These are phyloP conservation scores for Ambrosia hybrid DNA, from an alignment of 140 eudicot genomes.

Conservation along the genomic window DNA sequence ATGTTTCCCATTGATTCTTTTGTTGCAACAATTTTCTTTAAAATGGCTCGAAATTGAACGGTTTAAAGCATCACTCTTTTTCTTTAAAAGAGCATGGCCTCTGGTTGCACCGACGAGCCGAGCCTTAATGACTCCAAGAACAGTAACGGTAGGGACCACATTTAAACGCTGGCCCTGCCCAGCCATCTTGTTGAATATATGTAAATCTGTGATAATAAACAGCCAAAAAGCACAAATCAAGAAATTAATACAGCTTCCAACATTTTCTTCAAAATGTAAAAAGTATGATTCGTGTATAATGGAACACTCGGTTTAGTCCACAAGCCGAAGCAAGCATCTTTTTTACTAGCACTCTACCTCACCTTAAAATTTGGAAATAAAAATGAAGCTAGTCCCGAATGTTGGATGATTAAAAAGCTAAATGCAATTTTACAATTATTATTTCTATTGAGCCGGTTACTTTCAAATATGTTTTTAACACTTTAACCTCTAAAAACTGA, in stretches of 20 bases:
- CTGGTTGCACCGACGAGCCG: slow-evolving; percentile 94
- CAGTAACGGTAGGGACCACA: slow-evolving; percentile 89
- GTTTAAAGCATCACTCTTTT: slow-evolving; percentile 91
- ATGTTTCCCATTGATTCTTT: slow-evolving; percentile 93
- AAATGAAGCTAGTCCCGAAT: background rate
- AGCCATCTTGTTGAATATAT: slow-evolving; percentile 56
- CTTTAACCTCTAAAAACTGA: background rate
- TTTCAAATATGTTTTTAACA: background rate
- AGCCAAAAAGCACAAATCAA: slow-evolving; percentile 6
- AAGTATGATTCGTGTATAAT: background rate
- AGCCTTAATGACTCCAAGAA: slow-evolving; percentile 88
- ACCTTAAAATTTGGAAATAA: background rate
- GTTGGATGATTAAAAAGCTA: background rate
- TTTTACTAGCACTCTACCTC: background rate
- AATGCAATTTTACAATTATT: background rate
- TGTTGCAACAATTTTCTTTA: slow-evolving; percentile 79
- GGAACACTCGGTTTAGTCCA: background rate
- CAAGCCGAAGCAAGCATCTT: background rate
- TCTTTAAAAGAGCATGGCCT: slow-evolving; percentile 96
- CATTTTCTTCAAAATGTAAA: background rate
- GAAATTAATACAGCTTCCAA: slow-evolving; percentile 12
- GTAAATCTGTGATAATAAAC: slow-evolving; percentile 36
- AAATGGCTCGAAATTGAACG: slow-evolving; percentile 83
- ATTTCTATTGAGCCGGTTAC: no score
- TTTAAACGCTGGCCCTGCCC: slow-evolving; percentile 88